These are phyloP conservation scores for Suillus bovinus DNA, from an alignment of 768 basidiomycete genomes.

Conservation along the genomic window DNA sequence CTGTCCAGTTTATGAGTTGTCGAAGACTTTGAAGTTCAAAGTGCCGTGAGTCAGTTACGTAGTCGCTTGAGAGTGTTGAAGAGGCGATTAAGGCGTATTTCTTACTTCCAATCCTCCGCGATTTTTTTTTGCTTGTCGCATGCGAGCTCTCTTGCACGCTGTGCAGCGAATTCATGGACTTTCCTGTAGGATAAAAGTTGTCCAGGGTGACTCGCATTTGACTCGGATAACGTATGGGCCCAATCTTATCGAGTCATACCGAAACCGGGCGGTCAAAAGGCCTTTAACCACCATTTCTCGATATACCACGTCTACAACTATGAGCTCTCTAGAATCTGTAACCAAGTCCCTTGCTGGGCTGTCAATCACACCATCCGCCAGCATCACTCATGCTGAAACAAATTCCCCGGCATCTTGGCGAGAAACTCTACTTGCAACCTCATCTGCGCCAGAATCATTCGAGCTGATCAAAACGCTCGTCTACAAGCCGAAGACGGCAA, in stretches of 20 bases:
- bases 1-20: background rate
- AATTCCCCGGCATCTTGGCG: slow-evolving; percentile 78
- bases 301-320: slow-evolving; percentile 23
- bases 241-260: slow-evolving; percentile 28
- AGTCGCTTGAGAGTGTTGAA: slow-evolving; percentile 21
- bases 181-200: slow-evolving; percentile 16
- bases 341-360: slow-evolving; percentile 48
- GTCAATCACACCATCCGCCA: slow-evolving; percentile 53
- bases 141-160: slow-evolving; percentile 28
- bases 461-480: slow-evolving; percentile 86
- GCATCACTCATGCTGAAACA: slow-evolving; percentile 59
- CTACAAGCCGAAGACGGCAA: slow-evolving; percentile 97
- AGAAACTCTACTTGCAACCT: slow-evolving; percentile 57
- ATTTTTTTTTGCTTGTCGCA: slow-evolving; percentile 20
- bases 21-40: background rate
- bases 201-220: slow-evolving; percentile 19
- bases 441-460: slow-evolving; percentile 56
- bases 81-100: slow-evolving; percentile 13
- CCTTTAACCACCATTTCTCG: slow-evolving; percentile 8
- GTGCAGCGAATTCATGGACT: slow-evolving; percentile 26
- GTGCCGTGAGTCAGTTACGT: slow-evolving; percentile 8
- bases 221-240: slow-evolving; percentile 16
- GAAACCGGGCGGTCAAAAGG: slow-evolving; percentile 21
- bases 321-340: slow-evolving; percentile 37
- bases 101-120: slow-evolving; percentile 4